Evolutionary conservation across 768 basidiomycete genomes (phyloP).

Genomic region (Clitopilus hobsonii): DNA sequence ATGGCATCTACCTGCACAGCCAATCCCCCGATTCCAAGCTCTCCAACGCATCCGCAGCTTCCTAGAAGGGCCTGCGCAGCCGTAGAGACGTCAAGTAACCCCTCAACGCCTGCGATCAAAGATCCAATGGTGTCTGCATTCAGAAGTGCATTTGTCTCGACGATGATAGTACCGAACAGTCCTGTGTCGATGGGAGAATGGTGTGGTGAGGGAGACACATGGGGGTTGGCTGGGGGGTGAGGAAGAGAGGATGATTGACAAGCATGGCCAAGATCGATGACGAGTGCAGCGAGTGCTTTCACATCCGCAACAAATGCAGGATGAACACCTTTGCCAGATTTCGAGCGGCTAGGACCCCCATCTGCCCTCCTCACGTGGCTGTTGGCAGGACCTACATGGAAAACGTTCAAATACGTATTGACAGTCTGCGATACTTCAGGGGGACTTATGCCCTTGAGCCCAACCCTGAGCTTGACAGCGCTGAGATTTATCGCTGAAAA

Average conservation of each 20-base stretch:
- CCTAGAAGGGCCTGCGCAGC: constrained; percentile 3
- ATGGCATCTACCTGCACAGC: constrained; percentile 7
- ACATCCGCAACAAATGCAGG: constrained; percentile 13
- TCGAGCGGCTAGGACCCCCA: background rate
- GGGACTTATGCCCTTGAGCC: constrained; percentile 1
- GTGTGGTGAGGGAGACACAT: background rate
- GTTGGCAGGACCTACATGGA: constrained; percentile 7
- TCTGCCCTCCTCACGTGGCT: background rate
- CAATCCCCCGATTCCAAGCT: constrained; percentile 9
- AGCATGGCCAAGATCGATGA: constrained; percentile 9
- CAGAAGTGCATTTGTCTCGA: constrained; percentile 11
- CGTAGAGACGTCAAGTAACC: constrained; percentile 5
- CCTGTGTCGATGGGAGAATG: background rate
- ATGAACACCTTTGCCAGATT: constrained; percentile 4
- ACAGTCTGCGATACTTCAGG: background rate
- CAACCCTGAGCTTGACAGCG: constrained; percentile 6
- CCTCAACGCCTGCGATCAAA: constrained; percentile 11
- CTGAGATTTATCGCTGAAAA: constrained; percentile 2
- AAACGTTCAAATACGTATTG: constrained; percentile 4
- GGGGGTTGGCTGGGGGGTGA: constrained; percentile 1
- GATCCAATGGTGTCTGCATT: constrained; percentile 14
- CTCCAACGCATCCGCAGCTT: constrained; percentile 11
- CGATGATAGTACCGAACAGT: constrained; percentile 9
- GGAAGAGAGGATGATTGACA: constrained; percentile 6
- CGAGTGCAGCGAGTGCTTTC: constrained; percentile 14